These are phyloP conservation scores for Porpolomopsis calyptriformis DNA, from an alignment of 768 basidiomycete genomes.

Conservation along the genomic window DNA sequence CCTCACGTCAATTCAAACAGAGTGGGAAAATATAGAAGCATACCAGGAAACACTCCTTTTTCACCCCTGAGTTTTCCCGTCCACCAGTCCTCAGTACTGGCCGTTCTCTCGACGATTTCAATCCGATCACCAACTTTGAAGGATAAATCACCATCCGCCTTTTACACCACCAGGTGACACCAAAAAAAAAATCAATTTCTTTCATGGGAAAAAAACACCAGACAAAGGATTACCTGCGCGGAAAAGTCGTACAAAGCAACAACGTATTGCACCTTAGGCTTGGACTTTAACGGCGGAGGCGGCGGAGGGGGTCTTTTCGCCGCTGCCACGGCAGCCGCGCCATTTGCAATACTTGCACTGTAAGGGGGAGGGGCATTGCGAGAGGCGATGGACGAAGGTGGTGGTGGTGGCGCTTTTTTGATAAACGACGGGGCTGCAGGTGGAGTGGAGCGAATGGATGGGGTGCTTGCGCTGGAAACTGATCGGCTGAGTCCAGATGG, in stretches of 20 bases:
- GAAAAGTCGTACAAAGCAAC: constrained; percentile 92
- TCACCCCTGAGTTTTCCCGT: constrained; percentile 75
- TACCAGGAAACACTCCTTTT: constrained; percentile 87
- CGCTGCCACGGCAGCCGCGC: constrained; percentile 26
- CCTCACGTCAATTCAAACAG: constrained; percentile 5
- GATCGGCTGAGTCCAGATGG: constrained; percentile 25
- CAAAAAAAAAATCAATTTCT: background rate
- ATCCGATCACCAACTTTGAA: constrained; percentile 87
- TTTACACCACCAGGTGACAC: constrained; percentile 1
- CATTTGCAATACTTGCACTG: constrained; percentile 18
- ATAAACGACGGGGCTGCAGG: constrained; percentile 32
- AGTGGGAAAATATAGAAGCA: constrained; percentile 8
- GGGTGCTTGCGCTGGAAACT: constrained; percentile 25
- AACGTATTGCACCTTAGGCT: constrained; percentile 77
- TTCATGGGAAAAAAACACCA: background rate
- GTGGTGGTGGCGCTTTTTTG: constrained; percentile 47
- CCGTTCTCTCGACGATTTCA: constrained; percentile 75
- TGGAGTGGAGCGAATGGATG: constrained; percentile 17
- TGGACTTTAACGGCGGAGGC: constrained; percentile 84
- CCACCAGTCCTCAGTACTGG: constrained; percentile 94
- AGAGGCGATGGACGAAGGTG: constrained; percentile 26
- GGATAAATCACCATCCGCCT: constrained; percentile 87
- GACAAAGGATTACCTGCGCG: constrained; percentile 54
- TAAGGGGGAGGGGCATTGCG: constrained; percentile 28
- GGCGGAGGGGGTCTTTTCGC: constrained; percentile 80